Conservation (phyloP, 2,329 filamentous ascomycete genomes). For the Calonectria multiphialidica region DNA sequence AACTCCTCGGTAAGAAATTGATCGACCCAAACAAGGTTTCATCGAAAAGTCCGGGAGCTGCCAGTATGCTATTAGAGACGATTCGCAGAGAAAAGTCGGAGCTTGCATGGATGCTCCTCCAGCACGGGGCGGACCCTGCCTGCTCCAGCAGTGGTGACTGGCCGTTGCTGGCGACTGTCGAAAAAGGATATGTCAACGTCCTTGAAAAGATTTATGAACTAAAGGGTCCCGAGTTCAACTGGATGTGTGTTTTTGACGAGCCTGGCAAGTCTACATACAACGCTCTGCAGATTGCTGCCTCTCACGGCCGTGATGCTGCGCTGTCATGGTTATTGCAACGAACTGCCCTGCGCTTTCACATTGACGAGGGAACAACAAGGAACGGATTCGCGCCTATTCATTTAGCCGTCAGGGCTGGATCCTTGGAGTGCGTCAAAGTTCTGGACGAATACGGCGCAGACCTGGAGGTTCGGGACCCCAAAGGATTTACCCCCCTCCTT, state of each 20-base stretch:
- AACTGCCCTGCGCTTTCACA: constrained; percentile 20
- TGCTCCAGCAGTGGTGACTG: constrained; percentile 25
- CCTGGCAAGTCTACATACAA: constrained; percentile 28
- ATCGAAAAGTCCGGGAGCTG: not conserved
- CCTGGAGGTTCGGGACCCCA: constrained; percentile 29
- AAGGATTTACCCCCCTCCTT: constrained; percentile 35
- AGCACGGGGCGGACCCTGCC: constrained; percentile 32
- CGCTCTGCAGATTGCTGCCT: constrained; percentile 39
- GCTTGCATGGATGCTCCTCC: constrained; percentile 28
- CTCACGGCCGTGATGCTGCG: constrained; percentile 14
- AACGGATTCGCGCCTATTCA: constrained; percentile 34
- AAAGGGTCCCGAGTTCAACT: constrained; percentile 28
- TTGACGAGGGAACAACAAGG: constrained; percentile 24
- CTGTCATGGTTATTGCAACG: constrained; percentile 32
- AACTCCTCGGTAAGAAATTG: constrained; percentile 23
- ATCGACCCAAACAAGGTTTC: constrained; percentile 30
- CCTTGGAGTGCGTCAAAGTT: constrained; percentile 34
- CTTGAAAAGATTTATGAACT: constrained; percentile 31
- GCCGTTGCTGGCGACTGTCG: constrained; percentile 28
- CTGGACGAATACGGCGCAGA: constrained; percentile 25
- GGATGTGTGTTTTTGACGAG: constrained; percentile 20
- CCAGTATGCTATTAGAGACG: constrained; percentile 29
- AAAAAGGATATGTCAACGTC: constrained; percentile 28
- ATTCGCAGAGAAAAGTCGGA: constrained; percentile 16
- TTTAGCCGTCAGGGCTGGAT: constrained; percentile 31